A percentile compares a stretch with the other conserved stretches of the same genome.
phyloP scores from a whole-genome alignment of 768 basidiomycete genomes.

The Rhizopogon salebrosus region DNA sequence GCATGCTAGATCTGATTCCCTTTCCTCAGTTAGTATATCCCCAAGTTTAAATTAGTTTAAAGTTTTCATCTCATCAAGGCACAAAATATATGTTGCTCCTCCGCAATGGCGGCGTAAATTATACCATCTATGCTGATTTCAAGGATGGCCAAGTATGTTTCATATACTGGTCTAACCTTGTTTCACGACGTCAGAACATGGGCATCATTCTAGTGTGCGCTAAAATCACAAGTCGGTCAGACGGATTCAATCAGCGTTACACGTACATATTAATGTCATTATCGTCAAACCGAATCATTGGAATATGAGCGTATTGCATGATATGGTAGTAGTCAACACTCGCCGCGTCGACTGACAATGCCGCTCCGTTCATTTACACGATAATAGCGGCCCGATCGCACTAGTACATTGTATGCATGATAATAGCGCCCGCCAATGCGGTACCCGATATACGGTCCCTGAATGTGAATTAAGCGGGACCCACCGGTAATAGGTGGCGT shows the following conservation, averaged over 20 bases:
- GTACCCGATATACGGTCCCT: no score
- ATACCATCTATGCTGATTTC: conserved; percentile 66
- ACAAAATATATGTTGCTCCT: conserved; percentile 75
- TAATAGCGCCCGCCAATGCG: no score
- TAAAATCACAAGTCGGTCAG: background rate
- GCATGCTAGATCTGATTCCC: background rate
- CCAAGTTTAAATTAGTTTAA: conserved; percentile 19
- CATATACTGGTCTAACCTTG: conserved; percentile 57
- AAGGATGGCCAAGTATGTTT: conserved; percentile 40
- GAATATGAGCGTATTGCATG: no score
- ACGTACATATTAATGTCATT: background rate
- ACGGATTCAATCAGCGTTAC: background rate
- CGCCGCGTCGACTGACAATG: no score
- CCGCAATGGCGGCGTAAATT: conserved; percentile 80
- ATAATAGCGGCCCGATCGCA: no score
- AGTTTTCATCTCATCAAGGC: conserved; percentile 24
- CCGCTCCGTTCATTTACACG: no score
- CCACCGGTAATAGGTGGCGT: no score
- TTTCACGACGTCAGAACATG: conserved; percentile 44
- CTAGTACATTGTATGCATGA: no score
- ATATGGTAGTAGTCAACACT: no score
- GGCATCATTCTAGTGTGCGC: conserved; percentile 23
- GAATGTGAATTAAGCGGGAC: no score
- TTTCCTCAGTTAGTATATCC: conserved; percentile 44
- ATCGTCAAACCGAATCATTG: no score